These are phyloP conservation scores for Breviolum minutum DNA, from an alignment of 73 alveolate genomes.

Conservation along the genomic window DNA sequence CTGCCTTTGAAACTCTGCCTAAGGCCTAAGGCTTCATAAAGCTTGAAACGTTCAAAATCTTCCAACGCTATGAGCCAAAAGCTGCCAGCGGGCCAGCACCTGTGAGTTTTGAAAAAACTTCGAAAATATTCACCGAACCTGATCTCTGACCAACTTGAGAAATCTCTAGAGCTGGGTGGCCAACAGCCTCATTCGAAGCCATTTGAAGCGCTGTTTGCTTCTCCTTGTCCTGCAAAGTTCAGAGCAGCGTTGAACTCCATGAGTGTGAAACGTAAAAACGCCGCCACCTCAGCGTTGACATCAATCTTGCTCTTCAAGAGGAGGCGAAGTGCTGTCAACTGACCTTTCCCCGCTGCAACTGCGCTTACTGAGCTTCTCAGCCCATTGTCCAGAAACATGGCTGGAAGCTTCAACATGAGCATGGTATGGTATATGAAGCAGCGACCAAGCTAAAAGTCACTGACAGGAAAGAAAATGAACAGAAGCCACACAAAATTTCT, in stretches of 20 bases:
- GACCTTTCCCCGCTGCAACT: background rate
- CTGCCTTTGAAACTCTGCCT: background rate
- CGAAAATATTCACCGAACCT: background rate
- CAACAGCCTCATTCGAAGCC: conserved; percentile 47
- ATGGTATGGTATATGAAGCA: background rate
- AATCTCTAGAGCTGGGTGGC: conserved; percentile 3
- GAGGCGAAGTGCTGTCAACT: conserved; percentile 56
- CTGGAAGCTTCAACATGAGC: background rate
- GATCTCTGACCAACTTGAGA: too few relatives aligned
- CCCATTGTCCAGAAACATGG: background rate
- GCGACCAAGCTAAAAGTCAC: background rate
- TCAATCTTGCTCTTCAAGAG: conserved; percentile 55
- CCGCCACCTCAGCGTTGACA: background rate
- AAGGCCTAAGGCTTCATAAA: background rate
- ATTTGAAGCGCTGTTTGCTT: conserved; percentile 35
- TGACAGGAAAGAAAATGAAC: background rate
- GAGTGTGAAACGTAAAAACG: background rate
- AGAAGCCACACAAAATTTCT: background rate
- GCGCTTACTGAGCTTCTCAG: background rate
- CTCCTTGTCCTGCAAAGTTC: conserved; percentile 37
- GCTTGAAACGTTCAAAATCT: background rate
- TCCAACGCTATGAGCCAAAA: background rate
- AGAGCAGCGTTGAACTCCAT: background rate
- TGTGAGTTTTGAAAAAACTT: background rate
- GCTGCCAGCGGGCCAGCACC: background rate